Conservation (phyloP, 176 grass and related monocot genomes). For the Cenchrus purpureus region DNA sequence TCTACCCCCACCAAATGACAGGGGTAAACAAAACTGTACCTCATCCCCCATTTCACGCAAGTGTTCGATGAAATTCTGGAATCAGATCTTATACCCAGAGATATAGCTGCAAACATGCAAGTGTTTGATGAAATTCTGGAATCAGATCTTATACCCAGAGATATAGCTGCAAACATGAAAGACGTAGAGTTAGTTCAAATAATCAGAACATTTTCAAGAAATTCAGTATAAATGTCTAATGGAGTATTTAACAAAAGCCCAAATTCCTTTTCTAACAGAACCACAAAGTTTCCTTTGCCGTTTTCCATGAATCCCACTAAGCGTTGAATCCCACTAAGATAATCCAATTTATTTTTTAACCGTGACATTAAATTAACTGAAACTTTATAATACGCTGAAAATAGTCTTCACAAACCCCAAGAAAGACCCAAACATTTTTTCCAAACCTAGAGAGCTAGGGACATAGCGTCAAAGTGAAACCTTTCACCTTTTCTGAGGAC, state of each 20-base stretch:
- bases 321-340: neutral
- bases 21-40: neutral
- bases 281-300: neutral
- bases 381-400: neutral
- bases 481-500: neutral
- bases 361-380: neutral
- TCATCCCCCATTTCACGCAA: conserved; percentile 69
- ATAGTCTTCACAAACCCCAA: conserved; percentile 7
- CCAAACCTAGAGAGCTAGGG: neutral
- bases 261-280: neutral
- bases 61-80: conserved; percentile 80
- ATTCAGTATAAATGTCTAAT: neutral
- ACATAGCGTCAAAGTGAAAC: neutral
- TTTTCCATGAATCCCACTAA: neutral
- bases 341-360: neutral
- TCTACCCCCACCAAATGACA: neutral
- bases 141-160: conserved; percentile 29
- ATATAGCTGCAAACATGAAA: conserved; percentile 52
- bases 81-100: conserved; percentile 61
- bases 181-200: neutral
- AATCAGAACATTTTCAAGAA: conserved; percentile 11
- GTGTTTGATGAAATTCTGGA: too few species aligned
- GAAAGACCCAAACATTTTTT: conserved; percentile 22
- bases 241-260: conserved; percentile 1
- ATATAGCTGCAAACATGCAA: too few species aligned